Evolutionary conservation across 2,329 filamentous ascomycete genomes (phyloP), one percentile per base, ranked within the genome.

Genomic region (Trichoderma guizhouense): DNA sequence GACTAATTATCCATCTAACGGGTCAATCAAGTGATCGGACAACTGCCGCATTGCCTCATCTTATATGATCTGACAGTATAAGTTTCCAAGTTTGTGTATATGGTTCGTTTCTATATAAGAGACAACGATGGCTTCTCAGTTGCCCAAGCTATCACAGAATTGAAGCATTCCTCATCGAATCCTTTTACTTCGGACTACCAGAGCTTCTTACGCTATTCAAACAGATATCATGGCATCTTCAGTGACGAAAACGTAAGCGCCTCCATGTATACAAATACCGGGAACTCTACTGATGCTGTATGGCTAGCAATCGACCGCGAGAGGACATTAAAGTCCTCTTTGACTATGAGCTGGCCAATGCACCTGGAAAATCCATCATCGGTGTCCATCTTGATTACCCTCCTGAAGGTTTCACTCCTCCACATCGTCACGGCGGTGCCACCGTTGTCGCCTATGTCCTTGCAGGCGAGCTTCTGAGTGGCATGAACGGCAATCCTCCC

Each of bases 401-500:
- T 0, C 83, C 83, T 0, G 78, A 63, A 15, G 73, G 72, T 12
- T 74, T 69, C 81, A 84, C 83, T 0, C 84, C 84, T 1, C 83
- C 85, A 0, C 85, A 86, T 74, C 81, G 81, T 0, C 85, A 86
- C 69, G 82, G 80, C 2, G 83, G 82, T 3, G 83, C 83, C 4
- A 79, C 82, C 0, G 83, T 84, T 11, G 75, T 81, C 1, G 84
- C 78, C 1, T 77, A 82, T 26, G 77, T 86, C 3, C 72, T 83
- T 39, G 76, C 77, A 21, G 84, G 84, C 18, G 74, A 78, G 5
- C 69, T 84, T 6, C 73, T 83, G 7, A 86, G 84, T 69, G 83
- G 84, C 26, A 87, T 87, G 85, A 86, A 87, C 47, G 75, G 83
- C 9, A 81, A 83, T 5, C 81, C 81, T 2, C 82, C 84, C 30